A percentile compares a stretch with the other conserved stretches of the same genome.
phyloP scores from a whole-genome alignment of 2,329 filamentous ascomycete species.

The Ophiostoma fasciatum region DNA sequence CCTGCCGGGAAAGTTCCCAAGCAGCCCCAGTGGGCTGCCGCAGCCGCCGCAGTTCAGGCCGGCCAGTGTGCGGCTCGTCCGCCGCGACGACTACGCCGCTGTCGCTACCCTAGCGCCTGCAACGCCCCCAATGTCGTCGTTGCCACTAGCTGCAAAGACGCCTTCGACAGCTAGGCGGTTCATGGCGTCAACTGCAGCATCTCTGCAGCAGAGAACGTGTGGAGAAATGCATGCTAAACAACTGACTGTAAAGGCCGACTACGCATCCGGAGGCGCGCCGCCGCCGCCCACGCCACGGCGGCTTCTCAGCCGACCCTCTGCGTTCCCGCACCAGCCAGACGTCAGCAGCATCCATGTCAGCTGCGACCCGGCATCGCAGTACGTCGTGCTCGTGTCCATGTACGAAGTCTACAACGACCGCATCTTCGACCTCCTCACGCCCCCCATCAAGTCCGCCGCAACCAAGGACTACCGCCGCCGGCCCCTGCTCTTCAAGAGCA shows the following conservation, averaged over 20 bases:
- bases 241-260: slow-evolving; percentile 30
- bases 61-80: slow-evolving; percentile 31
- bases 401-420: slow-evolving; percentile 98
- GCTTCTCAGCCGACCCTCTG: slow-evolving; percentile 53
- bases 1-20: slow-evolving; percentile 12
- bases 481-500: slow-evolving; percentile 79
- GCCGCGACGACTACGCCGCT: slow-evolving; percentile 14
- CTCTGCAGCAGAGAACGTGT: slow-evolving; percentile 24
- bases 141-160: slow-evolving; percentile 8
- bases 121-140: too few species aligned
- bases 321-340: slow-evolving; percentile 58
- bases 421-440: slow-evolving; percentile 82
- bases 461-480: slow-evolving; percentile 63
- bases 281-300: slow-evolving; percentile 44
- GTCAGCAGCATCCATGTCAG: slow-evolving; percentile 55
- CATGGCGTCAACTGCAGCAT: slow-evolving; percentile 31
- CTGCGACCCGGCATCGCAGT: slow-evolving; percentile 57
- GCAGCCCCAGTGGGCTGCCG: slow-evolving; percentile 6
- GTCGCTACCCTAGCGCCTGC: too few species aligned
- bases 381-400: slow-evolving; percentile 86
- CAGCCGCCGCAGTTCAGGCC: slow-evolving; percentile 19
- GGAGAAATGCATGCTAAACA: slow-evolving; percentile 32
- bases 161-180: slow-evolving; percentile 20
- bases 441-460: slow-evolving; percentile 39
- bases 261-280: slow-evolving; percentile 12